Evolutionary conservation across 1,284 basidiomycete species (phyloP).

Genomic region (Pterulicium gracile): DNA sequence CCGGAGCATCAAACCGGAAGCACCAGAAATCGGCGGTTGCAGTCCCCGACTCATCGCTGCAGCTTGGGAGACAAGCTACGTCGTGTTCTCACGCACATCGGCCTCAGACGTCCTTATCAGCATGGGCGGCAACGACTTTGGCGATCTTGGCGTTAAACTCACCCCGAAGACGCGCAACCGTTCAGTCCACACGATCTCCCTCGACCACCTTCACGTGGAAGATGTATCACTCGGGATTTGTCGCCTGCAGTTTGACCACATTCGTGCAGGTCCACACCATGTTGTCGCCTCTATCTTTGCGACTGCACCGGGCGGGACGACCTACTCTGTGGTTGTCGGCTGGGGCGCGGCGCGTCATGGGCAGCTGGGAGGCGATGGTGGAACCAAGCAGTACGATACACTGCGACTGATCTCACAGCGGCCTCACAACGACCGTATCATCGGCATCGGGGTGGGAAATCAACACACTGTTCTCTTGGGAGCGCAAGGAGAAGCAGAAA

Average conservation of each 20-base stretch:
- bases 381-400: constrained; percentile 13
- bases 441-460: constrained; percentile 45
- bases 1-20: constrained; percentile 29
- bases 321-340: constrained; percentile 38
- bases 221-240: constrained; percentile 12
- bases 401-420: constrained; percentile 21
- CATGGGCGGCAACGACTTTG: constrained; percentile 77
- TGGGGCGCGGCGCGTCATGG: constrained; percentile 82
- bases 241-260: constrained; percentile 22
- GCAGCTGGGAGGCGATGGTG: constrained; percentile 43
- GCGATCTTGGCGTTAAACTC: constrained; percentile 55
- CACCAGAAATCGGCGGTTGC: constrained; percentile 23
- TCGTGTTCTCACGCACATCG: constrained; percentile 36
- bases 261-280: constrained; percentile 68
- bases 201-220: constrained; percentile 26
- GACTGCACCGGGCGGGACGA: constrained; percentile 14
- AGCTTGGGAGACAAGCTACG: constrained; percentile 77
- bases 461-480: constrained; percentile 60
- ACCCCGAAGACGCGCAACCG: constrained; percentile 6
- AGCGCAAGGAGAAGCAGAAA: constrained; percentile 33
- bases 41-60: constrained; percentile 39
- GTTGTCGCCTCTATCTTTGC: constrained; percentile 36
- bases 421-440: constrained; percentile 18
- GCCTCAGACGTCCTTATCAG: constrained; percentile 58
- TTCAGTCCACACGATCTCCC: constrained; percentile 29